Conservation (phyloP, 805 yeast genomes). For the Candida glaebosa region DNA sequence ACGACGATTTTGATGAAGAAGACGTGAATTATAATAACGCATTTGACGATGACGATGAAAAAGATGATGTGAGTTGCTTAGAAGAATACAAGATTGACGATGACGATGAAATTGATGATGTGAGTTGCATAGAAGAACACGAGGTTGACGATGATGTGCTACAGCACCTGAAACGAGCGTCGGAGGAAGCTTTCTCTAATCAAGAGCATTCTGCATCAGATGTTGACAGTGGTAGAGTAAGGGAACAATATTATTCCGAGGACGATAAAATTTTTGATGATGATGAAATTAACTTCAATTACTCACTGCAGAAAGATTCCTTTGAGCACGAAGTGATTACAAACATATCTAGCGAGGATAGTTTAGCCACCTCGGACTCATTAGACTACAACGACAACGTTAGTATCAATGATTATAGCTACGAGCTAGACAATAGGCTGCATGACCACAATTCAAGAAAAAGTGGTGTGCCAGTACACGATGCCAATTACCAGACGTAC, state of each 20-base stretch:
- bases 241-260: not conserved
- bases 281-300: not conserved
- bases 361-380: not conserved
- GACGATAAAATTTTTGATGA: not conserved
- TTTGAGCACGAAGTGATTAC: not conserved
- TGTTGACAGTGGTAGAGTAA: not conserved
- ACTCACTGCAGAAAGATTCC: not conserved
- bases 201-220: not conserved
- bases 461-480: too few species aligned
- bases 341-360: not conserved
- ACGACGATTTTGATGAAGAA: slow-evolving; percentile 10
- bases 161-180: slow-evolving; percentile 1
- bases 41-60: slow-evolving; percentile 11
- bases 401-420: not conserved
- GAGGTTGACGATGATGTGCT: slow-evolving; percentile 4
- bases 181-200: not conserved
- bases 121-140: not conserved
- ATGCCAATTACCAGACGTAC: not conserved
- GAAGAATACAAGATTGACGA: slow-evolving; percentile 10
- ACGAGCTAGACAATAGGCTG: not conserved
- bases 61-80: too few species aligned
- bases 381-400: not conserved
- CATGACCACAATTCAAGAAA: too few species aligned
- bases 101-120: slow-evolving; percentile 4
- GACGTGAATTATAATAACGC: slow-evolving; percentile 5